Conservation (phyloP, 1,139 yeast genomes). For the Entelexis sorbosivorans region DNA sequence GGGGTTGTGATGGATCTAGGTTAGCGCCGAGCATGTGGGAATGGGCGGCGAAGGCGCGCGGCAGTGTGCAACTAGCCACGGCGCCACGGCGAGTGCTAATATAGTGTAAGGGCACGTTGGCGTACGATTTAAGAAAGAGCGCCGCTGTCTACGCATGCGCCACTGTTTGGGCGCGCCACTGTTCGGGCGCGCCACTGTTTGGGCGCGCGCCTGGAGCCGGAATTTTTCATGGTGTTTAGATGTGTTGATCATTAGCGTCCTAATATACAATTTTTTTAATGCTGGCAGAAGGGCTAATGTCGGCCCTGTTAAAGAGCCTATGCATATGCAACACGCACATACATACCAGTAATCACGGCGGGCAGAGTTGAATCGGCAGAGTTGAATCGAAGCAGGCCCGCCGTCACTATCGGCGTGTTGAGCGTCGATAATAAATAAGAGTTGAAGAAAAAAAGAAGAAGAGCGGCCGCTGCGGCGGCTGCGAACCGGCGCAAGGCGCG, state of each 20-base stretch:
- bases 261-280: neutral
- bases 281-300: neutral
- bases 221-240: too few relatives aligned
- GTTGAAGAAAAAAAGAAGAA: neutral
- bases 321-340: conserved; percentile 7
- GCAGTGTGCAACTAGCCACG: too few relatives aligned
- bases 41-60: too few relatives aligned
- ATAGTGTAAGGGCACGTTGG: too few relatives aligned
- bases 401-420: conserved; percentile 9
- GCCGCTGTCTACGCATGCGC: too few relatives aligned
- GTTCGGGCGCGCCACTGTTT: too few relatives aligned
- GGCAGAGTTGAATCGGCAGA: conserved; percentile 9
- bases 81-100: too few relatives aligned
- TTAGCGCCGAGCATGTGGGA: neutral
- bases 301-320: conserved; percentile 1
- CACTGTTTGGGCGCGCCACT: too few relatives aligned
- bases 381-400: conserved; percentile 7
- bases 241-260: neutral
- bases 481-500: too few relatives aligned
- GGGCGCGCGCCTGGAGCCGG: too few relatives aligned
- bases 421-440: conserved; percentile 8
- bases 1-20: neutral
- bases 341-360: conserved; percentile 10
- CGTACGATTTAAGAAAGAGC: too few relatives aligned
- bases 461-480: too few relatives aligned